phyloP scores from a whole-genome alignment of 331 rosid species.

The Stylosanthes scabra region DNA sequence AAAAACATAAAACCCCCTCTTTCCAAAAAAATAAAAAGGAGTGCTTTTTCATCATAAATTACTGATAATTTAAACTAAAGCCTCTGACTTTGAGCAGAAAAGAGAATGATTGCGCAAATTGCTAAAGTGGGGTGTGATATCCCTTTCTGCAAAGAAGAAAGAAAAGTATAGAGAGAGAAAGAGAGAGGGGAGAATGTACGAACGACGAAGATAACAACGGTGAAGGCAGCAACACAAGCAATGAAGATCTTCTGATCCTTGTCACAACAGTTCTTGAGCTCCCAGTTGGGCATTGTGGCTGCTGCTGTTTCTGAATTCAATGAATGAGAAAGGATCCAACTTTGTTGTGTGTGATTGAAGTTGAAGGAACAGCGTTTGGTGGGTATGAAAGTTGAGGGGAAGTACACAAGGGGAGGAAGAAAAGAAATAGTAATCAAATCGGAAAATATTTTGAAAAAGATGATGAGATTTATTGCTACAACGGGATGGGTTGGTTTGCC shows the following conservation, averaged over 20 bases:
- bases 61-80: background rate
- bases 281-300: constrained; percentile 82
- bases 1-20: too few species aligned
- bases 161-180: constrained; percentile 10
- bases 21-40: background rate
- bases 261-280: constrained; percentile 82
- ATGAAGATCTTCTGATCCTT: too few species aligned
- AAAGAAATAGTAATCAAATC: background rate
- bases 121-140: background rate
- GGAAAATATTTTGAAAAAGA: too few species aligned
- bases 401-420: too few species aligned
- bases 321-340: constrained; percentile 17
- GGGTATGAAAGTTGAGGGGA: too few species aligned
- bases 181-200: too few species aligned
- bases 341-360: background rate
- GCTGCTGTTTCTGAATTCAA: background rate
- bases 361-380: constrained; percentile 12
- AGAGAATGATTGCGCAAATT: background rate
- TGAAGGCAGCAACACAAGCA: too few species aligned
- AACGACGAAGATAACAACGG: too few species aligned
- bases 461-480: background rate
- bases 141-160: constrained; percentile 25
- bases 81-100: background rate
- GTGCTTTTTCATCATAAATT: background rate
- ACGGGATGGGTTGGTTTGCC: background rate